Conservation (phyloP, 331 rosid species). For the Acacia concinna region DNA sequence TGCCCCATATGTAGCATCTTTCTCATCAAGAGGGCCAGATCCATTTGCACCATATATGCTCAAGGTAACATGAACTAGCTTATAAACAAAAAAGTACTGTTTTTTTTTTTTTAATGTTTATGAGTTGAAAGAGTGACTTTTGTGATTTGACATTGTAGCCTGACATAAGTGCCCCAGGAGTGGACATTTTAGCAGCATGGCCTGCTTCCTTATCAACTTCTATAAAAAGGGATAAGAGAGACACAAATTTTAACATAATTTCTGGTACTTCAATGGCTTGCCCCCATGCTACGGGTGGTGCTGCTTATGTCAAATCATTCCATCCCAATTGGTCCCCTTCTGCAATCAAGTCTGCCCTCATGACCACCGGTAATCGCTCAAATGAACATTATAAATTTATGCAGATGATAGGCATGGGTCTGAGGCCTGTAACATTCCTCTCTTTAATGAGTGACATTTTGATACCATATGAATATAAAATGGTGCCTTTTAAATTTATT, state of each 20-base stretch:
- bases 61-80: not conserved
- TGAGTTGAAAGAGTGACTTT: not conserved
- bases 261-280: conserved; percentile 35
- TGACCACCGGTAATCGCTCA: not conserved
- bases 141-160: conserved; percentile 1
- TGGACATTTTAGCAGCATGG: conserved; percentile 37
- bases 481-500: too few relatives aligned
- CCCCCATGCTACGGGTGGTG: conserved; percentile 12
- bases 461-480: too few relatives aligned
- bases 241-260: not conserved
- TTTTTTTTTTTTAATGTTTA: too few relatives aligned
- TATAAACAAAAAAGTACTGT: too few relatives aligned
- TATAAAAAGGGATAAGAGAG: not conserved
- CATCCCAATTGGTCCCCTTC: not conserved
- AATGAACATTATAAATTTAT: not conserved
- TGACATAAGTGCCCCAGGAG: conserved; percentile 30
- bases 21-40: conserved; percentile 25
- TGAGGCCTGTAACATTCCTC: too few relatives aligned
- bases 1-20: conserved; percentile 27
- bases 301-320: not conserved
- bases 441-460: too few relatives aligned
- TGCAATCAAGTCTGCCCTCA: not conserved
- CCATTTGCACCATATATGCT: conserved; percentile 19
- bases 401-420: too few relatives aligned
- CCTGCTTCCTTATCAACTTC: not conserved